phyloP scores from a whole-genome alignment of 805 yeast genomes.

The Candida loeiensis region DNA sequence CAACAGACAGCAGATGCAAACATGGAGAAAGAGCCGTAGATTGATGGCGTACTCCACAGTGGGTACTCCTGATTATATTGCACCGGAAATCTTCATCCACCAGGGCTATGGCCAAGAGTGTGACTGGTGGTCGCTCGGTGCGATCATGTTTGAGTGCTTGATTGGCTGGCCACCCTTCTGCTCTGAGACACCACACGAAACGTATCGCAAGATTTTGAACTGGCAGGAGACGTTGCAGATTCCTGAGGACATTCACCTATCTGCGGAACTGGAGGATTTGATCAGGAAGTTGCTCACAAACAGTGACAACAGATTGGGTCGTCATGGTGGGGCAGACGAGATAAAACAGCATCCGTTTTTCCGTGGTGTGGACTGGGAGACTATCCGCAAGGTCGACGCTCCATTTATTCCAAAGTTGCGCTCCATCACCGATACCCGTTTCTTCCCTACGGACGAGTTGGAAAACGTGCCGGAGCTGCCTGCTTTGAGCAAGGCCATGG shows the following conservation, averaged over 20 bases:
- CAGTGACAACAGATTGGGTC: conserved; percentile 77
- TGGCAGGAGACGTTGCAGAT: conserved; percentile 86
- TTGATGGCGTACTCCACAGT: conserved; percentile 95
- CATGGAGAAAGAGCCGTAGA: conserved; percentile 91
- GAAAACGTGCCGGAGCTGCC: conserved; percentile 94
- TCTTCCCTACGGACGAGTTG: conserved; percentile 96
- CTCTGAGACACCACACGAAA: conserved; percentile 90
- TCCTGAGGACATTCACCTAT: conserved; percentile 88
- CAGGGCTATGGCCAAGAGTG: conserved; percentile 97
- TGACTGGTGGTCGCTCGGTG: conserved; percentile 98
- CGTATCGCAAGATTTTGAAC: conserved; percentile 84
- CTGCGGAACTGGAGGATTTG: conserved; percentile 85
- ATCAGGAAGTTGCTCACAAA: conserved; percentile 72
- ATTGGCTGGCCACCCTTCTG: conserved; percentile 98
- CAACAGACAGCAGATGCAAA: conserved; percentile 89
- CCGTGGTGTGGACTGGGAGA: conserved; percentile 94
- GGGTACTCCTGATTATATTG: conserved; percentile 95
- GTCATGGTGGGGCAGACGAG: conserved; percentile 89
- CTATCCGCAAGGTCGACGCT: conserved; percentile 82
- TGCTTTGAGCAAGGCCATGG: conserved; percentile 50
- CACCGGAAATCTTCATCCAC: conserved; percentile 88
- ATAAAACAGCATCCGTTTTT: conserved; percentile 88
- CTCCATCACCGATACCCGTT: conserved; percentile 91
- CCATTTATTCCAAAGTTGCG: conserved; percentile 91
- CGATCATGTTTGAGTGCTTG: conserved; percentile 93